A percentile compares a stretch with the other conserved stretches of the same genome.
These are phyloP conservation scores for Colletotrichum tofieldiae DNA, from an alignment of 2,329 filamentous ascomycete genomes.

Conservation along the genomic window DNA sequence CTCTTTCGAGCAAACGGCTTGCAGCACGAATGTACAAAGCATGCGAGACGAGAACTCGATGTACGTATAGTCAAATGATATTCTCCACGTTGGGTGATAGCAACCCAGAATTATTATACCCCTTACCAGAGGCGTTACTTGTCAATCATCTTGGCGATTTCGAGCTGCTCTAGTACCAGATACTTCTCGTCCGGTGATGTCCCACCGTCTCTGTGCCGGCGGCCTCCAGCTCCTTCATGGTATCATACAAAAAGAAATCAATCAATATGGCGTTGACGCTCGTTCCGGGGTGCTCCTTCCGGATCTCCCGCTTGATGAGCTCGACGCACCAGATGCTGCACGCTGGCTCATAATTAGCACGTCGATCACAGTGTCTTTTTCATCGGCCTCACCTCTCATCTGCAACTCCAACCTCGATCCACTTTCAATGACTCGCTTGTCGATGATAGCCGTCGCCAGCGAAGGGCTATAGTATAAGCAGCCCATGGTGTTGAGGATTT, in stretches of 20 bases:
- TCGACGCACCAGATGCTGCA: slow-evolving; percentile 98
- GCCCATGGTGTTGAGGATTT: slow-evolving; percentile 88
- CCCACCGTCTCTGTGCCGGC: slow-evolving; percentile 75
- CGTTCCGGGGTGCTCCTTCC: slow-evolving; percentile 78
- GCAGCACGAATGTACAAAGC: slow-evolving; percentile 15
- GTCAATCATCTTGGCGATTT: neutral
- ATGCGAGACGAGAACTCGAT: slow-evolving; percentile 12
- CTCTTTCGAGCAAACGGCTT: neutral
- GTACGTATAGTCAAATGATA: slow-evolving; percentile 7
- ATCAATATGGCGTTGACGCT: slow-evolving; percentile 91
- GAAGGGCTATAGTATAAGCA: slow-evolving; percentile 89
- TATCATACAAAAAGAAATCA: slow-evolving; percentile 97
- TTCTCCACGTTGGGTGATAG: neutral
- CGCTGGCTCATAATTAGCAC: slow-evolving; percentile 60
- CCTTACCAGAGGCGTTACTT: neutral
- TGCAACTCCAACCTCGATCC: slow-evolving; percentile 89
- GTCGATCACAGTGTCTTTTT: neutral
- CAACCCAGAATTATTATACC: slow-evolving; percentile 28
- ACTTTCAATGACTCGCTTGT: slow-evolving; percentile 75
- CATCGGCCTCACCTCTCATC: slow-evolving; percentile 74
- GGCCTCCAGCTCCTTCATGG: slow-evolving; percentile 87
- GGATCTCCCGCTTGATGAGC: slow-evolving; percentile 86
- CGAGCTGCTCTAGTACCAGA: slow-evolving; percentile 81
- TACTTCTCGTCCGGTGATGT: slow-evolving; percentile 92
- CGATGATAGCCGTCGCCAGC: slow-evolving; percentile 79